Base-by-base conservation (phyloP, 140 eudicot species). In the Anethum foeniculum region DNA sequence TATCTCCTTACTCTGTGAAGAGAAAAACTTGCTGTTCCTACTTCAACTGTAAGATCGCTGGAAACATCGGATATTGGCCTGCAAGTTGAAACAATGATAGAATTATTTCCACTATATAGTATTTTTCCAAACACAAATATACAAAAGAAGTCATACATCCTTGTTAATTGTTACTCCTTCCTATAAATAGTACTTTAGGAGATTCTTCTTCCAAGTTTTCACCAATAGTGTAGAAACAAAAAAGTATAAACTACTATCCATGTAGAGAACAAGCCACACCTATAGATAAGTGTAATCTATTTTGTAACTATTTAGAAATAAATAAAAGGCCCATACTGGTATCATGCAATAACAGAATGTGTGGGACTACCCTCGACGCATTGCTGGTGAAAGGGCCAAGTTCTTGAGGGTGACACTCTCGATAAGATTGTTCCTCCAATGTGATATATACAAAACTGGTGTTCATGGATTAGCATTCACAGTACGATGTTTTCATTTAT, bases 51-150 rank as follows among this genome's bases (percentile, higher is more conserved):
- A 47, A 96, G 92, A 83, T 96, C 99, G 71, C 98, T 91, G 23
- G 99, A 96, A 82, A 90, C 99, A 83, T 96, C 99, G 25, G 99
- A 93, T 77, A 96, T 96, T 43, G 99, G 98, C 99, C 99, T 96
- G 97, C 86, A 87, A 85, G 47, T 83, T 0, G 27, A 79, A 79
- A 78, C 7, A 76, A 7, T 21, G 3, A 44, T 12, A 15, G 46
- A 28, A 60, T 79, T 34, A 47, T 30, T 32, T 38, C 52, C 44
- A 78, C 25, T 32, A 38, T 18, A 43, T 11, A 79, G 67, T 41
- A 67, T 62, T 3, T 34, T 34, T 47, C 68, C 65, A 27, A 76
- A 25, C 44, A 36, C 73, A 78, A 48, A n/a, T 34, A n/a, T 21
- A 74, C 28, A 73, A 79, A 75, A 80, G 54, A 76, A 46, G 25